Evolutionary conservation across 257 asterid genomes (phyloP), one percentile per base, ranked within the genome.

Genomic region (Solanum pinnatisectum): DNA sequence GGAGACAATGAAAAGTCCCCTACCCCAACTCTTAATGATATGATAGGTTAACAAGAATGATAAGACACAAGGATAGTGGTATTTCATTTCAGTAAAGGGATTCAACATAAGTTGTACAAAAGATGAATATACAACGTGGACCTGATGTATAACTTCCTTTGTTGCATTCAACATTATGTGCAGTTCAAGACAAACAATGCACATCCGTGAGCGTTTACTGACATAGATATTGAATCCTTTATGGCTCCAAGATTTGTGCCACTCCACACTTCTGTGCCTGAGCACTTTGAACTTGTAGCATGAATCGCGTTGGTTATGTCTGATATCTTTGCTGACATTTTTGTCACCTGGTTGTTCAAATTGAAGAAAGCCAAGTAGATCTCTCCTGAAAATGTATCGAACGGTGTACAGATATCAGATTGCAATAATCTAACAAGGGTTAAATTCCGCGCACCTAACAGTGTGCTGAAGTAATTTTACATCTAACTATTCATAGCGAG

Each of bases 311-410:
- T 92, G 8, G 39, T 88, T 90, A 96, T 87, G 78, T 95, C 98
- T 1, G 90, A 78, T 59, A 94, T 68, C 86, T 83, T 93, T 87
- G 93, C 65, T 16, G 96, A 91, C 78, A 96, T 74, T 7, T 63
- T 86, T 5, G 92, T 90, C 84, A 87, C 91, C 74, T 81, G 88
- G 4, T 87, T 16, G 77, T 91, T 91, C 93, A 96, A 88, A 87
- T 97, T 97, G 94, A 95, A 97, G 81, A 96, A 92, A 0, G 98
- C 98, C n/a, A 94, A 92, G 35, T 95, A 97, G 84, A 93, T 91
- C 90, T 96, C 95, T 84, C 98, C 99, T 96, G 93, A 46, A 71
- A 81, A 81, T 49, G 70, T 30, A 77, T 40, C 7, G 12, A 77
- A 77, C 42, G 0, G 70, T 1, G 12, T 18, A 30, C 27, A 3